These are phyloP conservation scores for Claviceps spartinae DNA, from an alignment of 2,329 filamentous ascomycete species.

Conservation along the genomic window DNA sequence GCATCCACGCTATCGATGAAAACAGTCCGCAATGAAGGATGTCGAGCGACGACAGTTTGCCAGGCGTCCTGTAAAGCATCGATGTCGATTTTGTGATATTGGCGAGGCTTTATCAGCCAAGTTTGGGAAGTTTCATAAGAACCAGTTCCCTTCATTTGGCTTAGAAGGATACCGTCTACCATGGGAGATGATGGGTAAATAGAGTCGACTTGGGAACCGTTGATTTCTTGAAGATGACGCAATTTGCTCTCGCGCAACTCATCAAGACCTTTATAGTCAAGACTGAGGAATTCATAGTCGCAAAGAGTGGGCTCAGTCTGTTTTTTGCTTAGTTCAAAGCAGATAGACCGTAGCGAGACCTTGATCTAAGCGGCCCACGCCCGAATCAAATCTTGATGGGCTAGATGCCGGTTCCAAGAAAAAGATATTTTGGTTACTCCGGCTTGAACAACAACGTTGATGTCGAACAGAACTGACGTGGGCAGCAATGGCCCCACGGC, in stretches of 20 bases:
- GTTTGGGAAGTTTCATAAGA: conserved; percentile 3
- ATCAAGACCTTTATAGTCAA: conserved; percentile 3
- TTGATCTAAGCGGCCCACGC: background rate
- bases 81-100: background rate
- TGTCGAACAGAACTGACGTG: conserved; percentile 2
- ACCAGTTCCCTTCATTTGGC: conserved; percentile 8
- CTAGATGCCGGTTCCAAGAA: conserved; percentile 1
- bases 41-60: conserved; percentile 5
- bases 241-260: conserved; percentile 8
- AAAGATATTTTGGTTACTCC: conserved; percentile 1
- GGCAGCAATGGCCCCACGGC: background rate
- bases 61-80: conserved; percentile 6
- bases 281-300: conserved; percentile 1
- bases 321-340: background rate
- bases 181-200: conserved; percentile 20
- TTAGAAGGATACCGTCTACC: conserved; percentile 20
- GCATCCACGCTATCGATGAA: conserved; percentile 5
- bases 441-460: background rate
- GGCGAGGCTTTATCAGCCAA: background rate
- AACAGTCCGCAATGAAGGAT: conserved; percentile 6
- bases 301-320: background rate
- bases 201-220: conserved; percentile 13
- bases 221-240: conserved; percentile 1
- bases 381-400: background rate
- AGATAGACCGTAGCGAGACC: background rate